Percentiles rank a stretch among this genome's conserved stretches.
Conservation (phyloP, 306 rosid genomes). For the Castanea sativa region DNA sequence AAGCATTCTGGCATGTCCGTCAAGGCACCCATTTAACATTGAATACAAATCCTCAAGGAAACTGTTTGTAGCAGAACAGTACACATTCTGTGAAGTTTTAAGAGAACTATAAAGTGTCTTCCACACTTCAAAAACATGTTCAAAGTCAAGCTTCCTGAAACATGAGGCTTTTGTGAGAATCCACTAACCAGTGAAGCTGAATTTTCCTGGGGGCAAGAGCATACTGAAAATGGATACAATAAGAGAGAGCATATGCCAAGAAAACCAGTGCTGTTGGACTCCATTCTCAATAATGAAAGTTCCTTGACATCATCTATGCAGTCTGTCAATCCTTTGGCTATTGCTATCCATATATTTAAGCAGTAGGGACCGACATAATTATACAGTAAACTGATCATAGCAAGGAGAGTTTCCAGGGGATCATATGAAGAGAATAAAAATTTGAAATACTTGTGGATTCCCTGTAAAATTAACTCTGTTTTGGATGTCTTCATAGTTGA, state of each 20-base stretch:
- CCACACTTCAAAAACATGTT: slow-evolving; percentile 59
- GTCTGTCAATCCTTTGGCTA: slow-evolving; percentile 53
- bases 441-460: slow-evolving; percentile 47
- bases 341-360: slow-evolving; percentile 60
- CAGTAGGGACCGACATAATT: slow-evolving; percentile 39
- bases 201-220: slow-evolving; percentile 33
- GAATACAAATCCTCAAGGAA: slow-evolving; percentile 52
- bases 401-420: slow-evolving; percentile 47
- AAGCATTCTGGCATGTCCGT: no score
- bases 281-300: slow-evolving; percentile 33
- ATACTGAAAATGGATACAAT: slow-evolving; percentile 58
- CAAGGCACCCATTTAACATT: slow-evolving; percentile 20
- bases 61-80: slow-evolving; percentile 36
- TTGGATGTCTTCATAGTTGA: slow-evolving; percentile 29
- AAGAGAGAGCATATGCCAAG: slow-evolving; percentile 50
- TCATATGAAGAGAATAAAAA: slow-evolving; percentile 55
- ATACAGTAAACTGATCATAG: slow-evolving; percentile 47
- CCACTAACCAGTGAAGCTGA: slow-evolving; percentile 28
- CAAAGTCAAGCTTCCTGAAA: slow-evolving; percentile 39
- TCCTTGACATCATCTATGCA: slow-evolving; percentile 40
- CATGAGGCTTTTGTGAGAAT: slow-evolving; percentile 27
- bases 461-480: slow-evolving; percentile 30
- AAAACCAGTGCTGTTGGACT: slow-evolving; percentile 37
- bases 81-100: slow-evolving; percentile 29
- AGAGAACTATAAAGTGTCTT: slow-evolving; percentile 58